Evolutionary conservation across 129 eudicot species (phyloP), one percentile per base, ranked within the genome.

Genomic region (Scalesia atractyloides): DNA sequence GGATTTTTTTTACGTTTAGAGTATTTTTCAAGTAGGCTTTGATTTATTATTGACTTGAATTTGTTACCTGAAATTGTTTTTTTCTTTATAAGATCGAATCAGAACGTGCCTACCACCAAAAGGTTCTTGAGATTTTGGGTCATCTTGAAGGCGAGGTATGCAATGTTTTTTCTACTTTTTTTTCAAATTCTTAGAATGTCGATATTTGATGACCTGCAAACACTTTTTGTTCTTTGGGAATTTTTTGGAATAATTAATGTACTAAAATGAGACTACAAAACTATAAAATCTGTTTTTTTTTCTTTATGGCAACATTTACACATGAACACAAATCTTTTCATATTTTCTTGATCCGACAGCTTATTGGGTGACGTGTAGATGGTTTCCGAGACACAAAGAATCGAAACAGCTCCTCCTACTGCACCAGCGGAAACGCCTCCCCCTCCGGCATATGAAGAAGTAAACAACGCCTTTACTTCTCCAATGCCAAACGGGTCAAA

Each of bases 91-190:
- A 93, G 98, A 92, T 89, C 69, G 98, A 93, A 76, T 91, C 98
- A 16, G 96, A 93, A 70, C 95, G 89, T 69, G 71, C 79, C 73
- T 93, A 93, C 81, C 98, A 93, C 78, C 96, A 85, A 68, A 85
- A 85, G 73, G 90, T 87, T 62, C 85, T 89, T 58, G 87, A 89
- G 80, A 84, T 93, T 84, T 92, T 93, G 44, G 91, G 87, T 74
- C 95, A 85, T 76, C 97, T 93, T 71, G 98, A 90, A 80, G 88
- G 81, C 54, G 92, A 93, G 96, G 98, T 89, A 82, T 66, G 81
- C 56, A 57, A 69, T 69, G 63, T 39, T 60, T 19, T 33, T 26
- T 63, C 60, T 36, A 62, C 47, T 50, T 15, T 0, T 26, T 26
- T 16, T 68, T 49, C 15, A 9, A 3, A 19, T 22, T 57, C 3